These are phyloP conservation scores for Entophlyctis luteolus DNA, from an alignment of 192 early-diverging fungal genomes.

Conservation along the genomic window DNA sequence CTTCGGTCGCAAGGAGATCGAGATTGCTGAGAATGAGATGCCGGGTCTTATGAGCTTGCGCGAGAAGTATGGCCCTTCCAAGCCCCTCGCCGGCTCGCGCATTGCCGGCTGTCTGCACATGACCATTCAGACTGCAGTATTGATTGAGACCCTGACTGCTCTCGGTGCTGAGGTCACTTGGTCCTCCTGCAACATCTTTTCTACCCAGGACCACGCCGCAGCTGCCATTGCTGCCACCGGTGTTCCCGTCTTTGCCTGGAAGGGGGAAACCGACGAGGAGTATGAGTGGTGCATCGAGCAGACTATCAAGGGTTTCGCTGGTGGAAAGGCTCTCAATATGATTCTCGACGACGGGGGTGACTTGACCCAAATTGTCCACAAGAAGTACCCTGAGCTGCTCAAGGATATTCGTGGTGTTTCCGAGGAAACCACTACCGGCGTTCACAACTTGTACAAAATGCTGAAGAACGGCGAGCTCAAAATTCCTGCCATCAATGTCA, in stretches of 20 bases:
- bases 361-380: constrained; percentile 92
- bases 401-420: constrained; percentile 87
- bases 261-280: constrained; percentile 99
- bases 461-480: constrained; percentile 92
- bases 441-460: constrained; percentile 99
- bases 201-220: constrained; percentile 98
- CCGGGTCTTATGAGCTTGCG: constrained; percentile 94
- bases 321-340: constrained; percentile 92
- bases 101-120: constrained; percentile 98
- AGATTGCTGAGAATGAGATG: constrained; percentile 97
- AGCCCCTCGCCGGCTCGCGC: constrained; percentile 91
- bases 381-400: constrained; percentile 88
- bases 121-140: constrained; percentile 98
- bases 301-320: constrained; percentile 86
- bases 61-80: constrained; percentile 81
- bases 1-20: constrained; percentile 94
- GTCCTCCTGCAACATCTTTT: constrained; percentile 92
- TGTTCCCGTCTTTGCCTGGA: constrained; percentile 98
- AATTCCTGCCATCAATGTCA: constrained; percentile 99
- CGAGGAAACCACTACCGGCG: constrained; percentile 99
- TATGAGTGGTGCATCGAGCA: constrained; percentile 99
- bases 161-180: constrained; percentile 93
- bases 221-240: constrained; percentile 91
- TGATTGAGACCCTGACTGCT: constrained; percentile 93
- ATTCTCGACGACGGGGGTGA: constrained; percentile 99